Conservation (phyloP, 164 flowering plant genomes). For the Magnolia changhungtana region DNA sequence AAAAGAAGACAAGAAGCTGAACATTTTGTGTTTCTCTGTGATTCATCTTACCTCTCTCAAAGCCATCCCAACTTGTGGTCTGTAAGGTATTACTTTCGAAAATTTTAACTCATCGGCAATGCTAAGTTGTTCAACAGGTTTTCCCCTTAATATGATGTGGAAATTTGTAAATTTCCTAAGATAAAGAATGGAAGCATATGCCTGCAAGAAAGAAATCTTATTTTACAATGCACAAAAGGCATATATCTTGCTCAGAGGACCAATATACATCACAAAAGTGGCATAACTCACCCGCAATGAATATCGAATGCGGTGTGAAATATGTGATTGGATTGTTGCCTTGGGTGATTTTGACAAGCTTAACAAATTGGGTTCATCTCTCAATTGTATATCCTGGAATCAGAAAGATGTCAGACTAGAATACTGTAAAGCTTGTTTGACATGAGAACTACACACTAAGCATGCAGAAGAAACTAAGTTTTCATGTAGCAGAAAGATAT, state of each 20-base stretch:
- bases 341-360: conserved; percentile 26
- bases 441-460: not conserved
- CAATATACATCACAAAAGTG: not conserved
- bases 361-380: conserved; percentile 62
- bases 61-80: conserved; percentile 52
- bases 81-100: conserved; percentile 46
- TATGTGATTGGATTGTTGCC: conserved; percentile 47
- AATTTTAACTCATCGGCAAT: conserved; percentile 65
- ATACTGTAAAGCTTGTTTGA: not conserved
- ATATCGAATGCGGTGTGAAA: conserved; percentile 68
- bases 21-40: not conserved
- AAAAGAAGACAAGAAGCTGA: not conserved
- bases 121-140: conserved; percentile 63
- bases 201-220: conserved; percentile 40
- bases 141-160: conserved; percentile 69
- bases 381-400: conserved; percentile 73
- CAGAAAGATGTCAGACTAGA: not conserved
- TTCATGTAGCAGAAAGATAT: conserved; percentile 44
- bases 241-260: not conserved
- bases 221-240: not conserved
- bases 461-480: not conserved
- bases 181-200: conserved; percentile 81
- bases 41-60: conserved; percentile 50
- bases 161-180: conserved; percentile 67
- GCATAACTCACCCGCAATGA: conserved; percentile 64